These are phyloP conservation scores for Dioszegia hungarica DNA, from an alignment of 768 basidiomycete species.

Conservation along the genomic window DNA sequence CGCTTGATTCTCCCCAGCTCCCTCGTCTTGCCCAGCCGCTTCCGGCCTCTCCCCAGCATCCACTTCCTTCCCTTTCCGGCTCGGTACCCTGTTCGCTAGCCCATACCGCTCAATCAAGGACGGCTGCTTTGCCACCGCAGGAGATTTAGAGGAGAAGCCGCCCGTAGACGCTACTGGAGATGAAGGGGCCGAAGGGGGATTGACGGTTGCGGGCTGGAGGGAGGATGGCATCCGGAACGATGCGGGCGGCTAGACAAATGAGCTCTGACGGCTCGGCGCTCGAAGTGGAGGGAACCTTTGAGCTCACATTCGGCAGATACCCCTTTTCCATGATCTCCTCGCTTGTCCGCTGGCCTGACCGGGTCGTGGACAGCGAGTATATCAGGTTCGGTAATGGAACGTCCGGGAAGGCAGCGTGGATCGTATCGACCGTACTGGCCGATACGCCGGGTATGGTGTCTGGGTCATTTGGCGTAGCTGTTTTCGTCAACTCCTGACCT, in stretches of 20 bases:
- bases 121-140: neutral
- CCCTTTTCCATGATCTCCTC: conserved; percentile 46
- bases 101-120: conserved; percentile 44
- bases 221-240: conserved; percentile 34
- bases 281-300: too few species aligned
- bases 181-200: conserved; percentile 19
- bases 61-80: conserved; percentile 28
- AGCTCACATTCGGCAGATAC: conserved; percentile 32
- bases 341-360: conserved; percentile 38
- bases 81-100: conserved; percentile 21
- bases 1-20: too few species aligned
- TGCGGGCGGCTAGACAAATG: conserved; percentile 32
- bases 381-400: conserved; percentile 36
- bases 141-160: conserved; percentile 4
- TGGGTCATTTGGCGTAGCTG: neutral
- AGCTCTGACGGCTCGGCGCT: too few species aligned
- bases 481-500: neutral
- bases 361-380: conserved; percentile 38
- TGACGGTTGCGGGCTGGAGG: conserved; percentile 26
- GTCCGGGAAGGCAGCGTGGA: conserved; percentile 44
- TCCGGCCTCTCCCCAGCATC: conserved; percentile 2
- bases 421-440: conserved; percentile 32
- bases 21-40: neutral
- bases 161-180: conserved; percentile 12
- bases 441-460: conserved; percentile 33